A percentile compares a stretch with the other conserved stretches of the same genome.
phyloP scores from a whole-genome alignment of 2,329 filamentous ascomycete genomes.

The Orbilia javanica region DNA sequence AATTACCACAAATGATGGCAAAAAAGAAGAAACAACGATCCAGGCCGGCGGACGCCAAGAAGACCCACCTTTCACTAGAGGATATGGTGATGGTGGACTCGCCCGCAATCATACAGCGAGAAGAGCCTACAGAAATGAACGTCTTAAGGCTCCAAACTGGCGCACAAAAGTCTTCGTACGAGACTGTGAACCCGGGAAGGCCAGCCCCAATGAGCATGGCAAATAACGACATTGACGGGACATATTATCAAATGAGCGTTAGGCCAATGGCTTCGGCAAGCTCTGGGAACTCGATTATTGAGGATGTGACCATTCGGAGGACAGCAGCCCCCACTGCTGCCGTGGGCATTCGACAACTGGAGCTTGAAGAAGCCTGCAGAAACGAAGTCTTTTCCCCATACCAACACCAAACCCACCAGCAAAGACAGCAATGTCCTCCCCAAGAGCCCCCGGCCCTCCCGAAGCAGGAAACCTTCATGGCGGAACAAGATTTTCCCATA shows the following conservation, averaged over 20 bases:
- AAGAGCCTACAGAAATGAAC: constrained; percentile 15
- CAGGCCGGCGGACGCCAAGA: constrained; percentile 59
- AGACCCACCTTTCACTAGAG: constrained; percentile 63
- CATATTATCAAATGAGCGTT: constrained; percentile 70
- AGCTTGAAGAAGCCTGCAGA: constrained; percentile 11
- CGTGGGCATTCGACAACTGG: constrained; percentile 3
- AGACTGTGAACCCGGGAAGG: constrained; percentile 69
- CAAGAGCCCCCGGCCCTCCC: constrained; percentile 18
- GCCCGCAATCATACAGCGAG: constrained; percentile 3
- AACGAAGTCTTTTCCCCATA: constrained; percentile 11
- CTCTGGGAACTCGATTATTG: constrained; percentile 63
- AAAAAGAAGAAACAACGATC: constrained; percentile 41
- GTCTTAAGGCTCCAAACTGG: constrained; percentile 61
- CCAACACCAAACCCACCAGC: constrained; percentile 3
- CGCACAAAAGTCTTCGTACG: constrained; percentile 68
- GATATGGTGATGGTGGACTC: constrained; percentile 61
- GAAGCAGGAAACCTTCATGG: constrained; percentile 17
- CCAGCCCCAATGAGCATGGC: constrained; percentile 68
- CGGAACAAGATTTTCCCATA: constrained; percentile 42
- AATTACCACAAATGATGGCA: not conserved
- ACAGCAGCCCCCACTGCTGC: constrained; percentile 62
- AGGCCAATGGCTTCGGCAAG: constrained; percentile 64
- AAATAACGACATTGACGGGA: constrained; percentile 66
- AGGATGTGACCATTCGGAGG: constrained; percentile 67
- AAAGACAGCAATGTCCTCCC: constrained; percentile 6